Evolutionary conservation across 208 protist genomes (phyloP).

Genomic region (Crithidia thermophila): DNA sequence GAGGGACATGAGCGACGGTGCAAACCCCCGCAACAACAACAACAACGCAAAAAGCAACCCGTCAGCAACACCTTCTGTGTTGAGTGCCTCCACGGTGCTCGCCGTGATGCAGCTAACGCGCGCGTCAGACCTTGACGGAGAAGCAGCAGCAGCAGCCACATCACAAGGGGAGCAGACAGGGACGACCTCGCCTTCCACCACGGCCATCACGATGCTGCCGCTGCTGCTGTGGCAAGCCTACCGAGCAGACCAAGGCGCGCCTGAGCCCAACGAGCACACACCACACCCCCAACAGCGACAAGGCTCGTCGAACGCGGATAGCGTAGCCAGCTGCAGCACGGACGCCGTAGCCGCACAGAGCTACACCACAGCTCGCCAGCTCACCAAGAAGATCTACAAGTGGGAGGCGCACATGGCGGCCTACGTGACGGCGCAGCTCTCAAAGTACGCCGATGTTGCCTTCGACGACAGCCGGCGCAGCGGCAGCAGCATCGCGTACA

Average conservation of each 20-base stretch:
- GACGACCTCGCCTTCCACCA: not conserved
- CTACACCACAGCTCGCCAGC: conserved; percentile 3
- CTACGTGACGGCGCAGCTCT: conserved; percentile 17
- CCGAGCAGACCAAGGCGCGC: not conserved
- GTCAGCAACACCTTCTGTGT: too few relatives aligned
- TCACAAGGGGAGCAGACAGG: not conserved
- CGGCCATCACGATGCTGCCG: conserved; percentile 10
- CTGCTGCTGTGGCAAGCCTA: conserved; percentile 23
- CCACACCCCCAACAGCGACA: not conserved
- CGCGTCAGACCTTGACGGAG: not conserved
- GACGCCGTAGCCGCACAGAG: conserved; percentile 3
- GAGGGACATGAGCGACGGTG: not conserved
- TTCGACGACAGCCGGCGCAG: not conserved
- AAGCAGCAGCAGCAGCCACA: not conserved
- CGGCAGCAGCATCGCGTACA: not conserved
- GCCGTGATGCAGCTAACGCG: too few relatives aligned
- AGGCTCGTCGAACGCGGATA: not conserved
- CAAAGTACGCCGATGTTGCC: too few relatives aligned
- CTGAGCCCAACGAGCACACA: not conserved
- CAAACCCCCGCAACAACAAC: too few relatives aligned
- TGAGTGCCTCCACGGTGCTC: too few relatives aligned
- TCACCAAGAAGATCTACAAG: conserved; percentile 18
- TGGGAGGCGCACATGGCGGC: conserved; percentile 26
- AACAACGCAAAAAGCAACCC: too few relatives aligned
- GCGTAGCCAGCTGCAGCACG: not conserved